Percentiles rank a stretch among this genome's conserved stretches.
phyloP scores from a whole-genome alignment of 78 protist genomes.

The Monocercomonoides exilis region DNA sequence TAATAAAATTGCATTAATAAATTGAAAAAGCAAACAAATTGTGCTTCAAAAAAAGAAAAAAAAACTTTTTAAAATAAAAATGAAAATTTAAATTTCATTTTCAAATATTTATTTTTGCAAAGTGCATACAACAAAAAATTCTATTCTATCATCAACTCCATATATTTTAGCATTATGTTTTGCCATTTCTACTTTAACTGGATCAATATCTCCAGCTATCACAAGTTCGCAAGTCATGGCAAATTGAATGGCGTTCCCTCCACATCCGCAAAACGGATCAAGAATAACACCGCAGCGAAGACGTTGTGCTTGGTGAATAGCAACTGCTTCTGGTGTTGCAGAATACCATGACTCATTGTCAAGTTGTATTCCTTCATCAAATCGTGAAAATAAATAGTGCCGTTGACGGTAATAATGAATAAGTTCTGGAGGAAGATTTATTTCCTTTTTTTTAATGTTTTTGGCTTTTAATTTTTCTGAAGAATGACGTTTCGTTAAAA shows the following conservation, averaged over 20 bases:
- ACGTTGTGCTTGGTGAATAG: neutral
- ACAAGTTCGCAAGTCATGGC: constrained; percentile 26
- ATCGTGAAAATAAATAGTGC: neutral
- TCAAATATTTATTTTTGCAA: too few relatives aligned
- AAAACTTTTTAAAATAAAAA: too few relatives aligned
- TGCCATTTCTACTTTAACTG: constrained; percentile 11
- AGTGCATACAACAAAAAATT: neutral
- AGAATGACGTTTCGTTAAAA: too few relatives aligned
- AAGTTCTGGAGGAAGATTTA: neutral
- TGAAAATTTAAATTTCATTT: too few relatives aligned
- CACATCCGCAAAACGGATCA: constrained; percentile 46
- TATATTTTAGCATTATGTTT: constrained; percentile 7
- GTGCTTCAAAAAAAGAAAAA: too few relatives aligned
- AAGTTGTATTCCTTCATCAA: constrained; percentile 8
- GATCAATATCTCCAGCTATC: constrained; percentile 19
- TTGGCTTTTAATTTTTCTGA: too few relatives aligned
- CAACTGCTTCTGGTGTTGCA: constrained; percentile 21
- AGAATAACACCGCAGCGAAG: constrained; percentile 23
- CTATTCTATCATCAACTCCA: neutral
- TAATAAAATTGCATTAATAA: too few relatives aligned
- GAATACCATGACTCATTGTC: constrained; percentile 15
- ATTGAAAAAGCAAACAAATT: too few relatives aligned
- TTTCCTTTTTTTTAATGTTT: neutral
- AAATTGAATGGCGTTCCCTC: constrained; percentile 47
- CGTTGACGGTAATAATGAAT: constrained; percentile 7